These are phyloP conservation scores for Penicillium sumatraense DNA, from an alignment of 2,329 filamentous ascomycete species.

Conservation along the genomic window DNA sequence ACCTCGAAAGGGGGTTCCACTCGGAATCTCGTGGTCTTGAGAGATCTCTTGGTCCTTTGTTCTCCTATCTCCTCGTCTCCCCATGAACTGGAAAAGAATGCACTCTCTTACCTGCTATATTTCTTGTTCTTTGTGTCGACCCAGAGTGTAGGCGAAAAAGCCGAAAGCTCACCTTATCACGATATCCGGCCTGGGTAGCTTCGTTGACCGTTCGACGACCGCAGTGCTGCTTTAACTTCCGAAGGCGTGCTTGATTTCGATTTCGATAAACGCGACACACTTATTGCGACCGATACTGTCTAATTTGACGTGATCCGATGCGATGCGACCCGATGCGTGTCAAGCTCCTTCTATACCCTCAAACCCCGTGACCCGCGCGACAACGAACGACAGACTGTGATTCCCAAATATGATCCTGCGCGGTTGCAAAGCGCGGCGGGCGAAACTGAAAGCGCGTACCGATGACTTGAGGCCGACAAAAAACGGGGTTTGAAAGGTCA, in stretches of 20 bases:
- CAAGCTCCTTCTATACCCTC: background rate
- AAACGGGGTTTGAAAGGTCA: background rate
- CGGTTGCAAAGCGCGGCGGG: background rate
- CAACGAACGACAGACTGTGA: background rate
- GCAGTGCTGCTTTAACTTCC: too few relatives aligned
- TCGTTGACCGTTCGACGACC: too few relatives aligned
- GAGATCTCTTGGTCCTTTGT: too few relatives aligned
- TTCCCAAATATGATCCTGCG: background rate
- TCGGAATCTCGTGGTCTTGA: too few relatives aligned
- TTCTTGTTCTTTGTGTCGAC: too few relatives aligned
- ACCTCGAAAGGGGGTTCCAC: background rate
- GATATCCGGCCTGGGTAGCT: too few relatives aligned
- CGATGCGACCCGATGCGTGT: background rate
- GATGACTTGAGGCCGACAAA: constrained; percentile 13
- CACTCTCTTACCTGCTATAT: background rate
- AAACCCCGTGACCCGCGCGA: background rate
- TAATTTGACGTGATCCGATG: background rate
- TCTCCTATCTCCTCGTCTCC: too few relatives aligned
- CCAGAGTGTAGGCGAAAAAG: too few relatives aligned
- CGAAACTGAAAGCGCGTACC: constrained; percentile 2
- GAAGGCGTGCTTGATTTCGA: too few relatives aligned
- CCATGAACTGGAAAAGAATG: background rate
- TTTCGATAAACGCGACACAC: background rate
- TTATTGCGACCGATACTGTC: background rate
- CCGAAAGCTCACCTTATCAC: too few relatives aligned